Percentiles rank a stretch among this genome's conserved stretches.
Evolutionary conservation across 2,329 filamentous ascomycete species (phyloP).

Genomic region (Huntiella decipiens): DNA sequence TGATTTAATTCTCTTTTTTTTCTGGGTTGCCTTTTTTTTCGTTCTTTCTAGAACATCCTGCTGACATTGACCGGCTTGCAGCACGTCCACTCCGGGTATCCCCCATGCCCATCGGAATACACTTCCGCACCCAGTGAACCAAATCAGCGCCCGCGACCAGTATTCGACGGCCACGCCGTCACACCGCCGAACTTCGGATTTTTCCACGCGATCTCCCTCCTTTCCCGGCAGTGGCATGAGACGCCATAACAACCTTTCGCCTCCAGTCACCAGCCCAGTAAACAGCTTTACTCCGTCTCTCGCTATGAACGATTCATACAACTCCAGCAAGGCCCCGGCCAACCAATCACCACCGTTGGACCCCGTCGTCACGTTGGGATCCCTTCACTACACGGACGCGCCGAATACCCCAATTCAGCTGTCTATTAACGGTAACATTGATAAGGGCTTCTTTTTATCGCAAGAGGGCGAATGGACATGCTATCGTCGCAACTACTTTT

Average conservation of each 20-base stretch:
- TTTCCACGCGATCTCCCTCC: conserved; percentile 32
- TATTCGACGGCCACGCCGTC: conserved; percentile 32
- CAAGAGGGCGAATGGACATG: conserved; percentile 75
- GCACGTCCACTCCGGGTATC: conserved; percentile 34
- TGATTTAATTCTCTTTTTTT: background rate
- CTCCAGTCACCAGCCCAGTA: conserved; percentile 29
- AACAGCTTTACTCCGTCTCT: conserved; percentile 25
- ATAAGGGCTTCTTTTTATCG: conserved; percentile 71
- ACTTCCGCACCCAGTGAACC: conserved; percentile 30
- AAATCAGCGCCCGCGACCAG: conserved; percentile 32
- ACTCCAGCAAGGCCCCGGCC: conserved; percentile 18
- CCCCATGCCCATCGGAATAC: conserved; percentile 36
- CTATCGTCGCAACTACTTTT: conserved; percentile 82
- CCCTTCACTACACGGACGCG: conserved; percentile 40
- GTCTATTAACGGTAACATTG: conserved; percentile 61
- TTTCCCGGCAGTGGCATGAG: conserved; percentile 26
- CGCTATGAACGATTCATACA: conserved; percentile 32
- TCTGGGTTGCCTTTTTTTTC: background rate
- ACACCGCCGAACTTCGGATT: conserved; percentile 30
- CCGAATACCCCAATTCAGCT: conserved; percentile 37
- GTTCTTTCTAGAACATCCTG: background rate
- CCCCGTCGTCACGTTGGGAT: conserved; percentile 32
- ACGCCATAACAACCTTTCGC: conserved; percentile 32
- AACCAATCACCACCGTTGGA: conserved; percentile 34
- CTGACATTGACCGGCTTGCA: conserved; percentile 18